Conservation (phyloP, 2,329 filamentous ascomycete genomes). For the Alternaria angustiovoidea region DNA sequence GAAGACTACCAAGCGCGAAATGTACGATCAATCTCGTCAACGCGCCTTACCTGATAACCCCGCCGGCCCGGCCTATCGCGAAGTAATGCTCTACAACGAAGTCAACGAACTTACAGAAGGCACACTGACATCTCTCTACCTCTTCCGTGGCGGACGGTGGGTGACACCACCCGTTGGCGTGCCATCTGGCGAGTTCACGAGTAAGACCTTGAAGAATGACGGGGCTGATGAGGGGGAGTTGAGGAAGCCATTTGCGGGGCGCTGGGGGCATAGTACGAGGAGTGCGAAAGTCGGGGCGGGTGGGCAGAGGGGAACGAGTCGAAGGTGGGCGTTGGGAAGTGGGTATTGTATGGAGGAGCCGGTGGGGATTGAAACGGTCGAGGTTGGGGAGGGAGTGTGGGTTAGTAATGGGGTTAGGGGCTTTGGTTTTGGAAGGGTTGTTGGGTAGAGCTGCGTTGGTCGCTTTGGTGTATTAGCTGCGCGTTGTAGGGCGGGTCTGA, state of each 20-base stretch:
- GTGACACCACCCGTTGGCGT: conserved; percentile 72
- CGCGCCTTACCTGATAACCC: conserved; percentile 63
- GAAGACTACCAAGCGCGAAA: conserved; percentile 79
- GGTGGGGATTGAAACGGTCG: conserved; percentile 67
- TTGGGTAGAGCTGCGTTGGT: conserved; percentile 21
- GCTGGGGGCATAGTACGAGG: conserved; percentile 50
- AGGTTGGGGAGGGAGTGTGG: conserved; percentile 81
- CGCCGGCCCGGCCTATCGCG: conserved; percentile 54
- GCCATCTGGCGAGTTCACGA: conserved; percentile 36
- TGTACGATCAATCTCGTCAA: conserved; percentile 75
- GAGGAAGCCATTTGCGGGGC: conserved; percentile 45
- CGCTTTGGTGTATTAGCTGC: neutral
- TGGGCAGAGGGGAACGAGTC: conserved; percentile 82
- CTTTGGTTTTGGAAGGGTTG: conserved; percentile 60
- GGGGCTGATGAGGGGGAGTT: conserved; percentile 46
- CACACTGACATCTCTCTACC: conserved; percentile 82
- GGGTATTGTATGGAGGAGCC: conserved; percentile 71
- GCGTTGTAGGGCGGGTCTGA: no score
- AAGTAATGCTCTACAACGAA: conserved; percentile 78
- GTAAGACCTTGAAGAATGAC: conserved; percentile 24
- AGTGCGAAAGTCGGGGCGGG: conserved; percentile 68
- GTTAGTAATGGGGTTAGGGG: conserved; percentile 88
- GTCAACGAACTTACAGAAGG: conserved; percentile 81
- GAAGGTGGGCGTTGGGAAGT: conserved; percentile 80
- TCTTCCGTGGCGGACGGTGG: conserved; percentile 77